Conservation (phyloP, 106 monocot species). For the Narthecium ossifragum region DNA sequence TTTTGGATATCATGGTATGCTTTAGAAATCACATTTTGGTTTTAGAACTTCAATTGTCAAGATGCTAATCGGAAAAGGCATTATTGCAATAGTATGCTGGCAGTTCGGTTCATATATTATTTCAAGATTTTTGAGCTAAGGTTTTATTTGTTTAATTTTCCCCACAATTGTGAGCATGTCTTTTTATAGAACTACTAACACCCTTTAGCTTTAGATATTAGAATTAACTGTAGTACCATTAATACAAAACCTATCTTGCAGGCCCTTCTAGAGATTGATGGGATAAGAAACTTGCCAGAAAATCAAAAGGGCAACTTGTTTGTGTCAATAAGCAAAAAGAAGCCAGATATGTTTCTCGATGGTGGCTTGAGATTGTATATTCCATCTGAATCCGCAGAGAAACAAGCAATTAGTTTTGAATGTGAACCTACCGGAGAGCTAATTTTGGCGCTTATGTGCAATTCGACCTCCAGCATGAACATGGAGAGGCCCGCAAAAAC, state of each 20-base stretch:
- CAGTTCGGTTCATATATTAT: too few species aligned
- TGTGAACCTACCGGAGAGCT: conserved; percentile 86
- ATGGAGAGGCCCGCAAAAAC: conserved; percentile 23
- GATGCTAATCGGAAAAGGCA: too few species aligned
- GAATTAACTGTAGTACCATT: too few species aligned
- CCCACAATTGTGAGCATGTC: too few species aligned
- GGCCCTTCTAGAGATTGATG: conserved; percentile 71
- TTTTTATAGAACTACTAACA: too few species aligned
- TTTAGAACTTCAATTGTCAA: too few species aligned
- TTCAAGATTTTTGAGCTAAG: not conserved
- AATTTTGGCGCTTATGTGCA: conserved; percentile 37
- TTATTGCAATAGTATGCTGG: too few species aligned
- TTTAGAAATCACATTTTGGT: too few species aligned
- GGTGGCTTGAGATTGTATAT: conserved; percentile 41
- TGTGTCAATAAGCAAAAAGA: conserved; percentile 58
- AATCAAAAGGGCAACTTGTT: conserved; percentile 36
- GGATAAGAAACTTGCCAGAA: conserved; percentile 32
- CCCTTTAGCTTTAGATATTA: too few species aligned
- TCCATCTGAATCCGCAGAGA: conserved; percentile 43
- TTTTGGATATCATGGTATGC: too few species aligned
- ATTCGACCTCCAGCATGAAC: conserved; percentile 7
- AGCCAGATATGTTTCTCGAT: conserved; percentile 54
- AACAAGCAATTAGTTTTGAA: conserved; percentile 41
- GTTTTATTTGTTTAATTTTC: too few species aligned
- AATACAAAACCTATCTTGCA: conserved; percentile 25